Conservation (phyloP, 345 rosid genomes). For the Brassica juncea region DNA sequence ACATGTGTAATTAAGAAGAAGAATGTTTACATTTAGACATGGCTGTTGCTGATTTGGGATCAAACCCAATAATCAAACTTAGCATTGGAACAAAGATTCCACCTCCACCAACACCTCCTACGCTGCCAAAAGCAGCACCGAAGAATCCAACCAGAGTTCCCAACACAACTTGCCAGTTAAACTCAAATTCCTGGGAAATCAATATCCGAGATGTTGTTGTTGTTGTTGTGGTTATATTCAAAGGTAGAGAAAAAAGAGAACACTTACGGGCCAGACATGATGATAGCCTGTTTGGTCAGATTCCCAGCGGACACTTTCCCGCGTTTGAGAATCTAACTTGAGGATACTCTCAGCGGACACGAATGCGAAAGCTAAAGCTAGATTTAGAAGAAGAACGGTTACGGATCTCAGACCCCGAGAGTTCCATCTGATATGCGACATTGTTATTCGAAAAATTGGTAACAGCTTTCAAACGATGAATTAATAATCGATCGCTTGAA, state of each 20-base stretch:
- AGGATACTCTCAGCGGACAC: constrained; percentile 61
- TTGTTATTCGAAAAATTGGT: neutral
- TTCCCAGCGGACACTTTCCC: constrained; percentile 48
- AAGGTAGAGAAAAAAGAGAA: neutral
- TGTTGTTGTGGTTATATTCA: neutral
- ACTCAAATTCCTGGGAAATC: constrained; percentile 59
- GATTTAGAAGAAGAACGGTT: constrained; percentile 31
- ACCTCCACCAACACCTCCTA: constrained; percentile 91
- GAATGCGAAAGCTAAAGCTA: constrained; percentile 49
- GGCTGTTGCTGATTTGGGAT: constrained; percentile 79
- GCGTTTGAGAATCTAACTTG: constrained; percentile 4
- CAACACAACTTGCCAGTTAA: constrained; percentile 67
- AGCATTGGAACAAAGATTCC: constrained; percentile 88
- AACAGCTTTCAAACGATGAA: too few species aligned
- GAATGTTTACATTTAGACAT: constrained; percentile 70
- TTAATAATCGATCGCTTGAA: too few species aligned
- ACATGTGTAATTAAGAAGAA: neutral
- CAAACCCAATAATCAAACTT: constrained; percentile 74
- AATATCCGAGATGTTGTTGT: neutral
- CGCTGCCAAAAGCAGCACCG: constrained; percentile 92
- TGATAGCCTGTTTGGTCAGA: constrained; percentile 51
- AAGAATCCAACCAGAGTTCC: constrained; percentile 73
- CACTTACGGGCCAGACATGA: constrained; percentile 81
- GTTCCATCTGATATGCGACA: constrained; percentile 50
- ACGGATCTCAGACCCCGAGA: constrained; percentile 47